A percentile compares a stretch with the other conserved stretches of the same genome.
Conservation (phyloP, 805 yeast genomes). For the Zygosaccharomyces kombuchaensis region DNA sequence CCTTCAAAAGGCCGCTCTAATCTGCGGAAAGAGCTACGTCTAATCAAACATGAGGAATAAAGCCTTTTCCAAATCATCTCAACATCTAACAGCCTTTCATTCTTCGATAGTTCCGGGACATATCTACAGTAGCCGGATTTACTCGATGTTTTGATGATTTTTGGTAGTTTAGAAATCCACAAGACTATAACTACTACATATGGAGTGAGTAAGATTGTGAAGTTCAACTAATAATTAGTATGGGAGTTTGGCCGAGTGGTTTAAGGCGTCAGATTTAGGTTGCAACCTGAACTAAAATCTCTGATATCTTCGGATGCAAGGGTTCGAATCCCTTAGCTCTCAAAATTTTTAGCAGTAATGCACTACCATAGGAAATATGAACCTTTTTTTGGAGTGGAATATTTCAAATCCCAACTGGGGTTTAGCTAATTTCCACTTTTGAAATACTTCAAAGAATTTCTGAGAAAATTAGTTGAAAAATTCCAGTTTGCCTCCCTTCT, state of each 20-base stretch:
- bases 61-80: constrained; percentile 10
- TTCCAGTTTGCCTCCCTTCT: too few relatives aligned
- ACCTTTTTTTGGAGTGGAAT: too few relatives aligned
- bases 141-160: neutral
- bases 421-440: too few relatives aligned
- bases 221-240: neutral
- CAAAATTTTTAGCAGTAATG: constrained; percentile 20
- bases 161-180: neutral
- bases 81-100: neutral
- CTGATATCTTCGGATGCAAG: constrained; percentile 46
- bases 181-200: neutral
- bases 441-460: too few relatives aligned
- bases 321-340: constrained; percentile 44
- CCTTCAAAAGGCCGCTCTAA: neutral
- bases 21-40: constrained; percentile 15
- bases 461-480: too few relatives aligned
- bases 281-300: constrained; percentile 24
- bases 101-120: neutral
- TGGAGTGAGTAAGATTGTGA: neutral
- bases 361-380: neutral
- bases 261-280: constrained; percentile 45
- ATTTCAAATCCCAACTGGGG: too few relatives aligned
- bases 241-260: constrained; percentile 45
- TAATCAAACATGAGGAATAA: constrained; percentile 10
- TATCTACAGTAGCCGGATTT: too few relatives aligned